Conservation (phyloP, 345 rosid species). For the Pugionium dolabratum region DNA sequence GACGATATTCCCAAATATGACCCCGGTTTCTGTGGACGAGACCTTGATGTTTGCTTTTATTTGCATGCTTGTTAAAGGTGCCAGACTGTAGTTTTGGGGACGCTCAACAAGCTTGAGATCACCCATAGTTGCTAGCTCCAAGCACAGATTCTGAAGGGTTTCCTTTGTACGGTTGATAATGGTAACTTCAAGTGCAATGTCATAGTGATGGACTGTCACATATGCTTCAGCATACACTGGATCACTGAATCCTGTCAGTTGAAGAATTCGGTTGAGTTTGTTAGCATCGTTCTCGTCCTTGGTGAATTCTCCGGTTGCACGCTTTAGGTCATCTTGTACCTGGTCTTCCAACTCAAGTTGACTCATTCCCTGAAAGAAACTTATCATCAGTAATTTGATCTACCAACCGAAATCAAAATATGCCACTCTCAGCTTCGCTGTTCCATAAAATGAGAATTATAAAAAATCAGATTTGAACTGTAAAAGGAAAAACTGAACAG, state of each 20-base stretch:
- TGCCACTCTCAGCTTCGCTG: neutral
- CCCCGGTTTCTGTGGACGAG: too few species aligned
- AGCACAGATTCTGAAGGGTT: slow-evolving; percentile 95
- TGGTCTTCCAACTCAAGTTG: slow-evolving; percentile 99
- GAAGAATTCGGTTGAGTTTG: slow-evolving; percentile 95
- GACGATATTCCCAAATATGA: too few species aligned
- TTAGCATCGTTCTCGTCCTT: slow-evolving; percentile 94
- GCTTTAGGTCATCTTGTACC: slow-evolving; percentile 34
- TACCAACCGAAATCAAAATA: neutral
- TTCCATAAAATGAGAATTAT: neutral
- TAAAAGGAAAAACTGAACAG: slow-evolving; percentile 5
- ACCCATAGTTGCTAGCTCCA: slow-evolving; percentile 98
- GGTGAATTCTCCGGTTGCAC: slow-evolving; percentile 97
- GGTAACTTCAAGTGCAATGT: slow-evolving; percentile 93
- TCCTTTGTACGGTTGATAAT: slow-evolving; percentile 95
- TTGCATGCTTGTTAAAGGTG: slow-evolving; percentile 93
- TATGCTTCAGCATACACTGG: slow-evolving; percentile 99
- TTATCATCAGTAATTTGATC: slow-evolving; percentile 11
- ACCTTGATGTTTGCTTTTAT: slow-evolving; percentile 58
- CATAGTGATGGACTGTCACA: slow-evolving; percentile 96
- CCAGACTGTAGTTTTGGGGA: slow-evolving; percentile 94
- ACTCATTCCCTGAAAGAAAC: slow-evolving; percentile 84
- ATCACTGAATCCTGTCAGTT: slow-evolving; percentile 98
- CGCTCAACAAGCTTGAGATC: slow-evolving; percentile 99
- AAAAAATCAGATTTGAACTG: neutral